phyloP scores from a whole-genome alignment of 169 alveolate species.

The Cystoisospora suis region DNA sequence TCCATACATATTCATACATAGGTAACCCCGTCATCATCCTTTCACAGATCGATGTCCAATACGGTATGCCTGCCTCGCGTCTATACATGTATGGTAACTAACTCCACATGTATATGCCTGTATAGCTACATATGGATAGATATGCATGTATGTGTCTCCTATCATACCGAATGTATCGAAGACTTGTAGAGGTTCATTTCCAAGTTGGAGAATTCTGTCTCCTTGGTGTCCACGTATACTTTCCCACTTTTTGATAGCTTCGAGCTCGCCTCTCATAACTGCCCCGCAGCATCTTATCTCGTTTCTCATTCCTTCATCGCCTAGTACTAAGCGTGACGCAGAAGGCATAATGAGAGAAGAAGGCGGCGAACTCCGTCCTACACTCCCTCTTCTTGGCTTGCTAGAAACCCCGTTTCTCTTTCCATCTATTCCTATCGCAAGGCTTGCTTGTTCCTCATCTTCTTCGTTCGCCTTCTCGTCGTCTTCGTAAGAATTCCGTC shows the following conservation, averaged over 20 bases:
- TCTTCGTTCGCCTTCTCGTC: too few relatives aligned
- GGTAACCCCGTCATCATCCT: not conserved
- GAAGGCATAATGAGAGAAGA: too few relatives aligned
- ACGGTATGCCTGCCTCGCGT: not conserved
- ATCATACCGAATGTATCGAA: constrained; percentile 1
- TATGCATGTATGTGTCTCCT: not conserved
- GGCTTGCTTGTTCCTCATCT: too few relatives aligned
- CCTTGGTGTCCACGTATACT: not conserved
- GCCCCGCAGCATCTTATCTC: constrained; percentile 19
- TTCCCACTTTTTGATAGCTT: not conserved
- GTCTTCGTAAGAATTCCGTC: too few relatives aligned
- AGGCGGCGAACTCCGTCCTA: too few relatives aligned
- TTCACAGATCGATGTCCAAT: not conserved
- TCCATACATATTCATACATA: not conserved
- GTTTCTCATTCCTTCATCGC: too few relatives aligned
- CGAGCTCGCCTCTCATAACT: not conserved
- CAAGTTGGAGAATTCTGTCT: not conserved
- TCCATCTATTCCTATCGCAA: too few relatives aligned
- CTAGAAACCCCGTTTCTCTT: too few relatives aligned
- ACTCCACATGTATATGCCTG: not conserved
- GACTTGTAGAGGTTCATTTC: not conserved
- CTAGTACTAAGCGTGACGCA: too few relatives aligned
- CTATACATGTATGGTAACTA: not conserved
- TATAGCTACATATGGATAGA: not conserved
- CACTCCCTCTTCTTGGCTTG: too few relatives aligned